phyloP scores from a whole-genome alignment of 805 yeast species.

The Huiozyma naganishii region DNA sequence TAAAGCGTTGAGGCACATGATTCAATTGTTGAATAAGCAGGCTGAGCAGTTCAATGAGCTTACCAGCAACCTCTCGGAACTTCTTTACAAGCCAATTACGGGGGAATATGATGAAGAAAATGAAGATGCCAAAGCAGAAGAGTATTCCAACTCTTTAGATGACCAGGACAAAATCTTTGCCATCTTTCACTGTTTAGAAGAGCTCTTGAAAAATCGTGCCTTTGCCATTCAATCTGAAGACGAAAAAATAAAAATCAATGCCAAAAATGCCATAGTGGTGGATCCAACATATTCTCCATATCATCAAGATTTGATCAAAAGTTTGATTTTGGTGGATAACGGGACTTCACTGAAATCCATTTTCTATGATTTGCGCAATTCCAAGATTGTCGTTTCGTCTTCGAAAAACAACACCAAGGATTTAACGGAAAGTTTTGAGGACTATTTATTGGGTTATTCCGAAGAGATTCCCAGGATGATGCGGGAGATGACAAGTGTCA shows the following conservation, averaged over 20 bases:
- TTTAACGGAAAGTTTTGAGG: constrained; percentile 14
- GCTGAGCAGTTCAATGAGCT: constrained; percentile 16
- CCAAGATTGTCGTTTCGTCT: constrained; percentile 15
- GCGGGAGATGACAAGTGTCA: constrained; percentile 18
- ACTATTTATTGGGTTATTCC: constrained; percentile 17
- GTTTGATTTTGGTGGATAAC: constrained; percentile 10
- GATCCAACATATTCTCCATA: constrained; percentile 22
- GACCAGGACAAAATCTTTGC: constrained; percentile 64
- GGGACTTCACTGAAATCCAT: constrained; percentile 23
- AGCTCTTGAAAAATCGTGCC: constrained; percentile 36
- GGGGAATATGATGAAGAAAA: constrained; percentile 12
- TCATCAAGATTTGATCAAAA: constrained; percentile 22
- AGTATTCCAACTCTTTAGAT: constrained; percentile 62
- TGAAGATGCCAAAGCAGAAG: constrained; percentile 53
- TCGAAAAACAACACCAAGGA: constrained; percentile 3
- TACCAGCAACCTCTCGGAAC: constrained; percentile 7
- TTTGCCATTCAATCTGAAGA: constrained; percentile 17
- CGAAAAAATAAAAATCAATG: constrained; percentile 11
- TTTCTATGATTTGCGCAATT: constrained; percentile 26
- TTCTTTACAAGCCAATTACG: constrained; percentile 21
- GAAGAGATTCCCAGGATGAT: constrained; percentile 10
- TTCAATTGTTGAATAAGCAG: constrained; percentile 17
- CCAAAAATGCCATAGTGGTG: constrained; percentile 9
- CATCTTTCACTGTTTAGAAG: constrained; percentile 44
- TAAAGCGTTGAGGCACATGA: constrained; percentile 14